Evolutionary conservation across 2,329 filamentous ascomycete genomes (phyloP), one percentile per base, ranked within the genome.

Genomic region (Aspergillus awamori): DNA sequence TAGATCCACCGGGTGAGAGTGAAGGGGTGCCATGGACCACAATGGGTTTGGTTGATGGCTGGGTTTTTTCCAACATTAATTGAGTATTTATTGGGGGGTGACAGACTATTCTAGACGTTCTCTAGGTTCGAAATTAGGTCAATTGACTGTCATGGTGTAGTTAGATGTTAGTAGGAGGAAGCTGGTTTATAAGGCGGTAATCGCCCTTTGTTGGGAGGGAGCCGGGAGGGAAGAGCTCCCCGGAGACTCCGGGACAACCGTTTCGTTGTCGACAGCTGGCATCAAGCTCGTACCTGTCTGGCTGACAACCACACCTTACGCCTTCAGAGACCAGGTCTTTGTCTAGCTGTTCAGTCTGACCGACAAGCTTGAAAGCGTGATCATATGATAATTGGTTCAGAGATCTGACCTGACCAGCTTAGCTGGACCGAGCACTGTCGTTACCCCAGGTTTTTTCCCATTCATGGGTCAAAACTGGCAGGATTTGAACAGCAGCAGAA

Each of bases 231-330:
- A 2, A 48, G 45, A 49, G 45, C 22, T 26, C 11, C 22, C 47
- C 47, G 47, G 47, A 51, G 47, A 30, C 8, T 28, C 47, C 47
- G 47, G 47, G 26, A 30, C 20, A 45, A 45, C 41, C 41, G 47
- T 51, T 51, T 30, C 39, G 53, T 56, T 56, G 30, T 56, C 53
- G 53, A 56, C 53, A 56, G 53, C 53, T 56, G 53, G 53, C 53
- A 56, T 56, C 53, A 45, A 56, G 28, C 17, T 22, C 24, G 20
- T 22, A 22, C 17, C 17, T 17, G 39, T 43, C 39, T 30, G n/a
- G 38, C 24, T 20, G 5, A 22, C 36, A 38, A n/a, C 24, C 38
- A 41, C n/a, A 13, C 24, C 15, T 51, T 30, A n/a, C 13, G 26
- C 47, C 26, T 51, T 28, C 8, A 20, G 10, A 10, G n/a, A 43